Conservation (phyloP, 768 basidiomycete genomes). For the Russula compacta region DNA sequence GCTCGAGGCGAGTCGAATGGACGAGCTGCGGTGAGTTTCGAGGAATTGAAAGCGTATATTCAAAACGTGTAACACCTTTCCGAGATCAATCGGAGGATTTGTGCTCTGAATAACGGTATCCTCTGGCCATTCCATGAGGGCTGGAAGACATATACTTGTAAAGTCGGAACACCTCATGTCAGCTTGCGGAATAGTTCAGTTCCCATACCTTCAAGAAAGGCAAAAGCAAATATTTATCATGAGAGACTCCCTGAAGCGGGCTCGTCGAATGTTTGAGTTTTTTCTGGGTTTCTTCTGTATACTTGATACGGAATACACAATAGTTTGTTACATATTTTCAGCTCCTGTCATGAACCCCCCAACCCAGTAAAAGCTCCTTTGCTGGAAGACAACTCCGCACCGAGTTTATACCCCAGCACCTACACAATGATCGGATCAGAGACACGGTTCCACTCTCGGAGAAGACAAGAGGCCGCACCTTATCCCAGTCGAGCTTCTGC, state of each 20-base stretch:
- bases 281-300: neutral
- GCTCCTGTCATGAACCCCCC: slow-evolving; percentile 20
- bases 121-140: neutral
- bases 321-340: neutral
- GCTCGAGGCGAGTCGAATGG: slow-evolving; percentile 1
- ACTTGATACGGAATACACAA: slow-evolving; percentile 3
- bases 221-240: neutral
- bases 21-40: slow-evolving; percentile 1
- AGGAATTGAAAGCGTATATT: slow-evolving; percentile 9
- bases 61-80: neutral
- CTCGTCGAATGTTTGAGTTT: neutral
- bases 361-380: slow-evolving; percentile 43
- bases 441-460: neutral
- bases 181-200: too few relatives aligned
- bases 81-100: slow-evolving; percentile 58
- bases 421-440: slow-evolving; percentile 21
- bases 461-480: slow-evolving; percentile 35
- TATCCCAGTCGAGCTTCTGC: slow-evolving; percentile 95
- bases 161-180: neutral
- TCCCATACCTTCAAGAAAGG: neutral
- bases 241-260: neutral
- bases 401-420: slow-evolving; percentile 61
- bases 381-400: slow-evolving; percentile 63
- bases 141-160: neutral
- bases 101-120: slow-evolving; percentile 21